Base-by-base conservation (phyloP, 2,329 filamentous ascomycete species). In the Ceratocystis eucalypticola region DNA sequence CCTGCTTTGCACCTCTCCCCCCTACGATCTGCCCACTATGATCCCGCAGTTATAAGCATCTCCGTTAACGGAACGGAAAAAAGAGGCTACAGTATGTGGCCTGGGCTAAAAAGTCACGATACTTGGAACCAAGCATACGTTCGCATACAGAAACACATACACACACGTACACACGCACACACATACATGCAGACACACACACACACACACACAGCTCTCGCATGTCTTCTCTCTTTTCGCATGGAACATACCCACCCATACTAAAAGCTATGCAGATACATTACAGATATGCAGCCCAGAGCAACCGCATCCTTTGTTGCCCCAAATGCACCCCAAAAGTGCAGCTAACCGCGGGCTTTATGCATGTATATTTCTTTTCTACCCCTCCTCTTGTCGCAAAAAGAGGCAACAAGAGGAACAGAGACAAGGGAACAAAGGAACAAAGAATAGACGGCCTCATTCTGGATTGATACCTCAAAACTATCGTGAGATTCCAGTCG, bases 401-500 rank as follows among this genome's bases (percentile, higher is more conserved):
- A 12, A 33, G 22, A 28, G 37, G 37, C 10, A 57, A 30, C 2
- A 28, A 8, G 53, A 50, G 30, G 53, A 57, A 57, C 10, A 57
- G 12, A 28, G 53, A 28, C 53, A 57, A 3, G 4, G 28, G 30
- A 5, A 15, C 53, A 5, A 30, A 3, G n/a, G 4, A 50, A 50
- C 46, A 20, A 50, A 22, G 48, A 8, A n/a, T 22, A 22, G 48
- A 10, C 48, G 12, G 53, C 20, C 15, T 53, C 20, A 25, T 12
- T n/a, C 22, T 10, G 53, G 28, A 25, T 12, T 53, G 37, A 41
- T 15, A 41, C 22, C 10, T n/a, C 48, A 17, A 57, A 30, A 57
- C 53, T 57, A 57, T 57, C 53, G 53, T 57, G 53, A 57, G 53
- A 57, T 57, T 57, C 53, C 30, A 33, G 53, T 57, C 28, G 25